phyloP scores from a whole-genome alignment of 352 stramenopile genomes.

The Pythium folliculosum region DNA sequence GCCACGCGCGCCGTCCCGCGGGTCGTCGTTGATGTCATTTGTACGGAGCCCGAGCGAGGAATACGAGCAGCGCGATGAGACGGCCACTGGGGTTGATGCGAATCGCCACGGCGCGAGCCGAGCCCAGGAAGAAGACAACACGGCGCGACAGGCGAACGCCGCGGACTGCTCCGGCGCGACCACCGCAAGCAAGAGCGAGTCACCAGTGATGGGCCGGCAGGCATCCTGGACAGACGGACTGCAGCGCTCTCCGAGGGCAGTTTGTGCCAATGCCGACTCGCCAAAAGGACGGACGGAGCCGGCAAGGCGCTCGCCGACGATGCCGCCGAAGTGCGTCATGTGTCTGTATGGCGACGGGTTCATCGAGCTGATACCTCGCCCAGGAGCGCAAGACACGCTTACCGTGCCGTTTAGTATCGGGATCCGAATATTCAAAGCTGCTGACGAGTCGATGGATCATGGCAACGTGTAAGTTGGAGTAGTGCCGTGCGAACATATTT shows the following conservation, averaged over 20 bases:
- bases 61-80: no score
- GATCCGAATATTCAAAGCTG: slow-evolving; percentile 22
- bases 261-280: not conserved
- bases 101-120: no score
- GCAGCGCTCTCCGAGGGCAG: not conserved
- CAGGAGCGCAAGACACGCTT: not conserved
- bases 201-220: not conserved
- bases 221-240: not conserved
- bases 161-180: no score
- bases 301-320: not conserved
- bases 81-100: not conserved
- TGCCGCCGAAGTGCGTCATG: slow-evolving; percentile 5
- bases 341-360: slow-evolving; percentile 26
- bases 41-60: not conserved
- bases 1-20: not conserved
- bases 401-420: slow-evolving; percentile 10
- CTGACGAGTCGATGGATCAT: slow-evolving; percentile 3
- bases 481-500: no score
- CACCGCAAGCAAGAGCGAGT: no score
- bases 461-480: slow-evolving; percentile 15
- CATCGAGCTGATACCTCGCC: slow-evolving; percentile 12
- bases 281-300: not conserved
- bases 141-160: no score
- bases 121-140: no score
- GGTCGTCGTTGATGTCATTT: not conserved